Base-by-base conservation (phyloP, 2,329 filamentous ascomycete species). In the Ascochyta viciae-villosae region DNA sequence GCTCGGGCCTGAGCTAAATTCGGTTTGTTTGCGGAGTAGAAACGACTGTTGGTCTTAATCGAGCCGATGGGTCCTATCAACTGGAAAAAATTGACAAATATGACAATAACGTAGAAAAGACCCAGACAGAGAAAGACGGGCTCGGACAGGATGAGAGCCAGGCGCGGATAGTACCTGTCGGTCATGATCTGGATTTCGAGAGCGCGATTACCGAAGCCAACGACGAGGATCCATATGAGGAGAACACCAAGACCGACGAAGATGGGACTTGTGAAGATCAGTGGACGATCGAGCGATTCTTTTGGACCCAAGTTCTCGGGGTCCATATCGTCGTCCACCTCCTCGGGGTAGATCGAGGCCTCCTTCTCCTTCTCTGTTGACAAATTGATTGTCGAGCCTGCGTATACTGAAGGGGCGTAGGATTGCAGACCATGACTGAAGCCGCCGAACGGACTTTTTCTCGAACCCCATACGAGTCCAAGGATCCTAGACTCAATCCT, bases 41-140 rank as follows among this genome's bases (percentile, higher is more conserved):
- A 92, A 72, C 89, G 89, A 68, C 89, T 91, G 81, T 93, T 93
- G 66, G 82, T 78, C 35, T 82, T 85, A 70, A 93, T 81, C 72
- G 92, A 89, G 46, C 83, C 83, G 55, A 92, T 85, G 1, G 90
- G 90, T 10, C 90, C 90, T 57, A 92, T 86, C 60, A 89, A 85
- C 72, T 92, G 90, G 3, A 88, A 86, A 67, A 92, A 74, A 68
- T 88, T 91, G 57, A 89, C 89, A 49, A 92, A 80, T 56, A 93
- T 89, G 68, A 92, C 89, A 74, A 92, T 89, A 23, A 82, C 87
- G 72, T 93, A 92, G 82, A 93, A 93, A 72, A 93, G 82, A 3
- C 89, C 90, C 78, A 92, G 92, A 80, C 92, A 91, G 53, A 92
- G 81, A 71, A 92, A 88, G 29, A 92, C 77, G 0, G 89, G 89